These are phyloP conservation scores for Ophiosphaerella korrae DNA, from an alignment of 2,329 filamentous ascomycete genomes.

Conservation along the genomic window DNA sequence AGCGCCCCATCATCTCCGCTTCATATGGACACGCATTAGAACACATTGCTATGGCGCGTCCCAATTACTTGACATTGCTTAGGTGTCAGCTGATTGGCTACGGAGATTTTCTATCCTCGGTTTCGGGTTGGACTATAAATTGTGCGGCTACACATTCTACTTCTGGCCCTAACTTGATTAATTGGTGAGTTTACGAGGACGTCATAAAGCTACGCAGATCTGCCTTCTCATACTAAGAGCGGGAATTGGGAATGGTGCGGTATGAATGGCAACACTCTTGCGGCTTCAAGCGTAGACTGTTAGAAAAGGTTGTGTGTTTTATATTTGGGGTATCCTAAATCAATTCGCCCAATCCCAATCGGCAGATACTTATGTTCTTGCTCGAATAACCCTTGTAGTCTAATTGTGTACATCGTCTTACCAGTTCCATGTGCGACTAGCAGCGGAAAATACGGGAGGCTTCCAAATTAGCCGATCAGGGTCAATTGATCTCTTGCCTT, in stretches of 20 bases:
- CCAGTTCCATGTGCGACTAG: conserved; percentile 94
- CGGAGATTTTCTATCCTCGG: not conserved
- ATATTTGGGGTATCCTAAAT: conserved; percentile 2
- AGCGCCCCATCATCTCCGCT: not conserved
- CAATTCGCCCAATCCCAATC: not conserved
- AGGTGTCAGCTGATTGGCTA: not conserved
- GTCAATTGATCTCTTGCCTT: conserved; percentile 78
- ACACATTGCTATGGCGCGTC: not conserved
- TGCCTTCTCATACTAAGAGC: not conserved
- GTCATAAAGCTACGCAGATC: not conserved
- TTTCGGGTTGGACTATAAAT: not conserved
- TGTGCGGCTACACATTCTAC: not conserved
- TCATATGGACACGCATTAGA: not conserved
- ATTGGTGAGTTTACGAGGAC: not conserved
- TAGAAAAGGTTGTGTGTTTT: not conserved
- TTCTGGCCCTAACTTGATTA: too few species aligned
- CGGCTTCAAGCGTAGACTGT: too few species aligned
- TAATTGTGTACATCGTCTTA: conserved; percentile 44
- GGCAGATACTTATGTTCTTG: too few species aligned
- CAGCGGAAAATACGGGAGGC: conserved; percentile 90
- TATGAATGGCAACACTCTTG: too few species aligned
- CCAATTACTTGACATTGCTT: conserved; percentile 2
- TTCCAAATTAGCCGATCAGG: conserved; percentile 87
- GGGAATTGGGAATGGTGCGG: too few species aligned
- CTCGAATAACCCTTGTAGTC: too few species aligned